These are phyloP conservation scores for Quercus aquifolioides DNA, from an alignment of 306 rosid species.

Conservation along the genomic window DNA sequence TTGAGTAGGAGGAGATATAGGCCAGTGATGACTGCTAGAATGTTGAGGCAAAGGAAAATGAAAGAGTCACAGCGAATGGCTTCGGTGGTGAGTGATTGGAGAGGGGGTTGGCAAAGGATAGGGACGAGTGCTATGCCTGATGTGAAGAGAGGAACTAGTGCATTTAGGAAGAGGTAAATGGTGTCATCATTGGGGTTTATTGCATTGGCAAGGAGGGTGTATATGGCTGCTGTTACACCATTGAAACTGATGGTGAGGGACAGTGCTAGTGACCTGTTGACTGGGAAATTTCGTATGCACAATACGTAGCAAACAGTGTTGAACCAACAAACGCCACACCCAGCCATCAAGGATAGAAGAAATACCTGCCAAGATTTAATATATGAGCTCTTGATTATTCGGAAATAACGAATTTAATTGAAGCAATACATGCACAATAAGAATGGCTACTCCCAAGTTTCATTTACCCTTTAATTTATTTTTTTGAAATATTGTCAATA, in stretches of 20 bases:
- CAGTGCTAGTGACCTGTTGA: slow-evolving; percentile 63
- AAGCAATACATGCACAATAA: background rate
- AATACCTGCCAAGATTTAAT: slow-evolving; percentile 46
- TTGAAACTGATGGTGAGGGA: slow-evolving; percentile 73
- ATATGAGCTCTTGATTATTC: background rate
- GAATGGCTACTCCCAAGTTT: too few relatives aligned
- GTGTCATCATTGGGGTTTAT: slow-evolving; percentile 41
- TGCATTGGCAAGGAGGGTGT: slow-evolving; percentile 66
- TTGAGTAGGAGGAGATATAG: slow-evolving; percentile 59
- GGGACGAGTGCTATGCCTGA: slow-evolving; percentile 49
- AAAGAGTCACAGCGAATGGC: slow-evolving; percentile 28
- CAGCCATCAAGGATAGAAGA: slow-evolving; percentile 68
- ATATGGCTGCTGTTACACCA: slow-evolving; percentile 71
- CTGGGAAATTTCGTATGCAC: slow-evolving; percentile 54
- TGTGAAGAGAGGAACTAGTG: slow-evolving; percentile 56
- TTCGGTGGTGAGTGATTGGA: slow-evolving; percentile 17
- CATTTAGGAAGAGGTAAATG: slow-evolving; percentile 64
- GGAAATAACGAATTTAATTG: background rate
- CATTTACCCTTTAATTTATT: too few relatives aligned
- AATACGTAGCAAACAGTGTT: slow-evolving; percentile 79
- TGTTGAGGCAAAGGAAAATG: slow-evolving; percentile 52
- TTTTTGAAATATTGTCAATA: too few relatives aligned
- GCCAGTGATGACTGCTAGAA: slow-evolving; percentile 66
- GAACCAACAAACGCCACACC: slow-evolving; percentile 87
- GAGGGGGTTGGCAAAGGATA: slow-evolving; percentile 38